Evolutionary conservation across 2,329 filamentous ascomycete species (phyloP).

Genomic region (Alternaria consortialis): DNA sequence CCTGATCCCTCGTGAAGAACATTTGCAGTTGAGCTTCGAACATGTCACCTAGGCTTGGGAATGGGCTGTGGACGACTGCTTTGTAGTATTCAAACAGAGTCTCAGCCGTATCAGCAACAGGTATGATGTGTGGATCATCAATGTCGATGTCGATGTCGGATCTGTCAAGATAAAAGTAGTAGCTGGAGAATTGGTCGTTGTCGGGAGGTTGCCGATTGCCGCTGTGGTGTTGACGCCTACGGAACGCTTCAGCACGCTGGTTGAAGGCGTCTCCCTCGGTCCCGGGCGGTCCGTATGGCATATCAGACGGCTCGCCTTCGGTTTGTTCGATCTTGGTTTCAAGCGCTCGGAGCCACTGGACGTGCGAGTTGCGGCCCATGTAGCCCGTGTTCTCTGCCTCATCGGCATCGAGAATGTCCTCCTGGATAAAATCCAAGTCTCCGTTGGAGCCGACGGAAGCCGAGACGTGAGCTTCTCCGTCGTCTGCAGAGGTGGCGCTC

Average conservation of each 20-base stretch:
- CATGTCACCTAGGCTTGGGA: constrained; percentile 32
- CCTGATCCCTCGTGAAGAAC: constrained; percentile 7
- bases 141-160: too few relatives aligned
- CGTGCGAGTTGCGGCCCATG: constrained; percentile 35
- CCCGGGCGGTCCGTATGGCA: constrained; percentile 34
- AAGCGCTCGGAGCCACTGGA: constrained; percentile 36
- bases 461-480: constrained; percentile 9
- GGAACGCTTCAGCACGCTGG: constrained; percentile 10
- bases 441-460: constrained; percentile 23
- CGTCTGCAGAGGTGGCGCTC: constrained; percentile 8
- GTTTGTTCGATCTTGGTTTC: constrained; percentile 15
- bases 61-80: constrained; percentile 29
- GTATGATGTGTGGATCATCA: too few relatives aligned
- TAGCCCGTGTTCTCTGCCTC: constrained; percentile 38
- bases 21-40: constrained; percentile 17
- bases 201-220: not conserved
- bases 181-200: not conserved
- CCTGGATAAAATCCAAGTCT: constrained; percentile 24
- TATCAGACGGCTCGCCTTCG: constrained; percentile 14
- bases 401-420: constrained; percentile 35
- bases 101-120: constrained; percentile 34
- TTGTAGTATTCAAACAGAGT: constrained; percentile 45
- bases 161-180: constrained; percentile 41
- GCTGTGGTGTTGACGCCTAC: constrained; percentile 1
- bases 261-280: constrained; percentile 12